phyloP scores from a whole-genome alignment of 2,329 filamentous ascomycete species.

The Paecilomyces formosus region DNA sequence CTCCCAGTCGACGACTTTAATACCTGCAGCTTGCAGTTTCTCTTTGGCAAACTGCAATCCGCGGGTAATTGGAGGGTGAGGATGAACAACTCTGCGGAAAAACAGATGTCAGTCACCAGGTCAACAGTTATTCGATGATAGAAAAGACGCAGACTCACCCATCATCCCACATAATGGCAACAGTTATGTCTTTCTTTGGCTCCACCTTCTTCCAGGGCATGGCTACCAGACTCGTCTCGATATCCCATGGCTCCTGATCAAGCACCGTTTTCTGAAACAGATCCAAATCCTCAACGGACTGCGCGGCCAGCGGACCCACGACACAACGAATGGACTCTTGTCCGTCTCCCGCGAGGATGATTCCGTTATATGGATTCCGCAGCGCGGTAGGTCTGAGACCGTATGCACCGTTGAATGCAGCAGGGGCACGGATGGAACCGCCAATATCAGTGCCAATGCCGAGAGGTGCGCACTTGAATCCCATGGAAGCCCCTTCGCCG shows the following conservation, averaged over 20 bases:
- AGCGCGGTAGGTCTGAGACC: constrained; percentile 35
- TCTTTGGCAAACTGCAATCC: constrained; percentile 15
- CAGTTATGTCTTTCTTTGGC: constrained; percentile 17
- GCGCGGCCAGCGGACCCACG: constrained; percentile 20
- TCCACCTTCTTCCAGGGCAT: constrained; percentile 31
- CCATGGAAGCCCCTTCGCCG: constrained; percentile 37
- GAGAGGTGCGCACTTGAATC: constrained; percentile 34
- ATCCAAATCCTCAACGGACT: constrained; percentile 24
- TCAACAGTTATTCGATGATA: no score
- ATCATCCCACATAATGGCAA: constrained; percentile 60
- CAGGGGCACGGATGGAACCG: constrained; percentile 39
- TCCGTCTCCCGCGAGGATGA: constrained; percentile 20
- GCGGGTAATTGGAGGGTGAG: constrained; percentile 58
- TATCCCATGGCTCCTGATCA: constrained; percentile 35
- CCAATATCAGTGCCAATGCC: constrained; percentile 43
- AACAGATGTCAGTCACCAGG: neutral
- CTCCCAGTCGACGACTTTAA: constrained; percentile 33
- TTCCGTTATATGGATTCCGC: constrained; percentile 23
- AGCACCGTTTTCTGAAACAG: constrained; percentile 32
- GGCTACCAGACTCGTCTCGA: constrained; percentile 33
- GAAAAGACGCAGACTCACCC: constrained; percentile 24
- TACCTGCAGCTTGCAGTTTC: constrained; percentile 35
- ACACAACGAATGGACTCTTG: constrained; percentile 33
- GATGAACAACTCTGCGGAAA: constrained; percentile 43
- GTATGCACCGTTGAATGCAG: constrained; percentile 39